A percentile compares a stretch with the other conserved stretches of the same genome.
Conservation (phyloP, 176 grass and related monocot species). For the Musa troglodytarum region DNA sequence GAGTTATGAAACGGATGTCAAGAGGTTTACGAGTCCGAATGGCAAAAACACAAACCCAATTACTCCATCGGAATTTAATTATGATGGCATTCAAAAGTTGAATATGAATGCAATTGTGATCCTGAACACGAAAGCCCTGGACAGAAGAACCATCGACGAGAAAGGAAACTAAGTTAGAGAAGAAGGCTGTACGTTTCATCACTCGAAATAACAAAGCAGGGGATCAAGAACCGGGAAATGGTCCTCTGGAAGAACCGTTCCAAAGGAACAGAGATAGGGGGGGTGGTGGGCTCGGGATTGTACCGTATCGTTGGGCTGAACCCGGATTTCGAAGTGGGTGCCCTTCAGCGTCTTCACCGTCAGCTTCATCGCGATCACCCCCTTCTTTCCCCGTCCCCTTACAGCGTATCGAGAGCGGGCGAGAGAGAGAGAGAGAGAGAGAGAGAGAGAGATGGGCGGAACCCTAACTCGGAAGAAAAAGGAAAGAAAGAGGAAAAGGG, state of each 20-base stretch:
- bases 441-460: neutral
- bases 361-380: slow-evolving; percentile 51
- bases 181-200: too few relatives aligned
- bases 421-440: neutral
- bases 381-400: neutral
- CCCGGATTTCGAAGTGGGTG: slow-evolving; percentile 73
- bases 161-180: too few relatives aligned
- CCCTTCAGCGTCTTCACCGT: slow-evolving; percentile 93
- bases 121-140: too few relatives aligned
- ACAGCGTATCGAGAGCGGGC: neutral
- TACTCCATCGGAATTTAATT: too few relatives aligned
- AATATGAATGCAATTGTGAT: too few relatives aligned
- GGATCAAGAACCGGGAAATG: neutral
- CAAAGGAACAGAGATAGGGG: neutral
- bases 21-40: neutral
- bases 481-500: too few relatives aligned
- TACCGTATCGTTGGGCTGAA: slow-evolving; percentile 72
- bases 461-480: too few relatives aligned
- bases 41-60: too few relatives aligned
- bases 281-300: slow-evolving; percentile 11
- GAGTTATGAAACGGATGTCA: neutral
- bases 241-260: neutral
- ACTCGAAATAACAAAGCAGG: too few relatives aligned
- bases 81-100: too few relatives aligned
- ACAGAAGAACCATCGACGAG: too few relatives aligned